Evolutionary conservation across 768 basidiomycete species (phyloP), one percentile per base, ranked within the genome.

Genomic region (Boletus eberwhitei): DNA sequence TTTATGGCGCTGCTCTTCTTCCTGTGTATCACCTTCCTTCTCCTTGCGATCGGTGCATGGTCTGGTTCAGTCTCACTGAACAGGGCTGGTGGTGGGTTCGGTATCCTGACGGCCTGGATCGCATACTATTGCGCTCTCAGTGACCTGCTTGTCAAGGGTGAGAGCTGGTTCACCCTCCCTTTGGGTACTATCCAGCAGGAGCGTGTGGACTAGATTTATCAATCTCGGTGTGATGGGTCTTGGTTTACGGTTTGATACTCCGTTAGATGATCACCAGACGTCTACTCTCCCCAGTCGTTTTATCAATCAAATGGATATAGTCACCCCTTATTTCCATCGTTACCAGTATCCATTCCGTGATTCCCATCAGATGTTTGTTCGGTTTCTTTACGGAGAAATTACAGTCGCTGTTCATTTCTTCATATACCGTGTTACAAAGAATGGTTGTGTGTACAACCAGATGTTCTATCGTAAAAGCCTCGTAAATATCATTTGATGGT

Each of bases 1-100:
- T 71, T 85, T 19, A 66, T 78, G 16, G 66, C 75, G 1, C 66
- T 86, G 17, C 79, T 86, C 65, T 68, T 74, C 68, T 81, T 73
- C 76, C 76, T 86, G 21, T 73, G 71, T 29, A 53, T 80, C 47
- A 85, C 84, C 7, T 86, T 81, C 72, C 39, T 77, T 39, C 53
- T 82, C 16, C 73, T 83, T 39, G 73, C 72, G 5, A 58, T 70
- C 12, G 76, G 78, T 59, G 62, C 68, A 61, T 77, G 74, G 67
- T 62, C 67, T 7, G 64, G 57, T 29, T 60, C 58, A 0, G 57
- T 32, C 3, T 29, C 35, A 0, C 5, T 74, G 9, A 50, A 19
- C 50, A 77, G 72, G 68, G 75, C 75, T 2, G 79, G 77, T 29
- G 79, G 79, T n/a, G 71, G n/a, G 1, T 47, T 76, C 5, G 79